These are phyloP conservation scores for Cucurbita maxima DNA, from an alignment of 306 rosid genomes.

Conservation along the genomic window DNA sequence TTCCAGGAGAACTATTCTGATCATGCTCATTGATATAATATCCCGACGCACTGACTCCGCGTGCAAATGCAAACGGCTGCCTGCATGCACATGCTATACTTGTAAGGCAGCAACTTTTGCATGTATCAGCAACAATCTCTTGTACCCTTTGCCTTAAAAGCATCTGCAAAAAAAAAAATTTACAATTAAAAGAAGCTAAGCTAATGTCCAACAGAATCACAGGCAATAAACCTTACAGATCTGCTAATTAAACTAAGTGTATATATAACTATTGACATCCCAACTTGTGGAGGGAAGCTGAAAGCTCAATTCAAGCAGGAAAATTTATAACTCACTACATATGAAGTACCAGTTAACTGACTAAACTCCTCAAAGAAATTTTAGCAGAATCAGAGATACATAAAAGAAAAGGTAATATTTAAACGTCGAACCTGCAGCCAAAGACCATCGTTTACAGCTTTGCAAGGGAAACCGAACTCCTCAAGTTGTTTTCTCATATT, in stretches of 20 bases:
- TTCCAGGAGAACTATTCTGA: constrained; percentile 52
- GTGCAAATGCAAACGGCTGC: constrained; percentile 62
- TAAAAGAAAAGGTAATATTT: not conserved
- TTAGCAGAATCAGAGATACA: not conserved
- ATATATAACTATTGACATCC: not conserved
- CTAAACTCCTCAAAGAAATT: not conserved
- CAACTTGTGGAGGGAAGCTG: not conserved
- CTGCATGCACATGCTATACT: constrained; percentile 68
- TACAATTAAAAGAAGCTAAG: not conserved
- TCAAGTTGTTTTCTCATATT: constrained; percentile 88
- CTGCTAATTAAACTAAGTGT: not conserved
- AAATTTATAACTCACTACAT: not conserved
- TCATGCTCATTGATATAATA: constrained; percentile 69
- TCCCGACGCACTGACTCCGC: constrained; percentile 41
- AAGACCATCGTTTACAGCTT: constrained; percentile 91
- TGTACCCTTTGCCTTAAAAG: constrained; percentile 97
- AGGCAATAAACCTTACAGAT: not conserved
- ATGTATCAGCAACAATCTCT: constrained; percentile 84
- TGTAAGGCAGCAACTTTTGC: constrained; percentile 75
- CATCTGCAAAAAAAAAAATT: constrained; percentile 32
- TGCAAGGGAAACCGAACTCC: constrained; percentile 87
- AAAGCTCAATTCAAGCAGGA: not conserved
- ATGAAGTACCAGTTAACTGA: not conserved
- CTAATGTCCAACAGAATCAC: not conserved
- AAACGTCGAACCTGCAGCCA: constrained; percentile 79